Base-by-base conservation (phyloP, 257 asterid species). In the Gentiana dahurica region DNA sequence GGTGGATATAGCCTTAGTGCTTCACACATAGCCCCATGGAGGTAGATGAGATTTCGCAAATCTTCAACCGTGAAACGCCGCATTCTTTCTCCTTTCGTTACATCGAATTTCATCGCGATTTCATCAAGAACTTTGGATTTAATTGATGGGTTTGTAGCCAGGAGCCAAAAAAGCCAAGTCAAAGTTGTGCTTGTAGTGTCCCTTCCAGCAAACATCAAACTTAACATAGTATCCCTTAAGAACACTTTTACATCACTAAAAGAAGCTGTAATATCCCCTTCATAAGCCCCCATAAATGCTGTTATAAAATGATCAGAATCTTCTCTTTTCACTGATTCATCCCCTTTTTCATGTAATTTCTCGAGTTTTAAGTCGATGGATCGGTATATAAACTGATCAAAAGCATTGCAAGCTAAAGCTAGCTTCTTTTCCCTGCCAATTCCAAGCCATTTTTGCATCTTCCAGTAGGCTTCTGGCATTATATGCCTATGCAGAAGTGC, bases 1-100 rank as follows among this genome's bases (percentile, higher is more conserved):
- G 82, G 82, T 24, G 82, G 82, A 54, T 73, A 79, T 6, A 76
- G 62, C 72, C 82, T 67, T 13, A 79, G 56, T 1, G 85, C 36
- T 41, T 79, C 85, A 36, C 77, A 79, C 43, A 79, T 9, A 4
- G 78, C 80, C 13, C 59, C 79, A 54, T 79, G 86, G 35, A 80
- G 36, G 54, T 77, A 80, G 6, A 67, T 71, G 1, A 74, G 66
- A 12, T 66, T 58, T 2, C 65, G 64, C 6, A 72, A 7, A 59
- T 82, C 86, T 10, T 75, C 76, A 3, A 39, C 70, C 35, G 41
- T 36, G 34, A 80, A 79, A 3, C 79, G 33, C 69, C 75, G 62
- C 74, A 58, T 53, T 8, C 68, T 55, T 32, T 60, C 64, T 2
- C 11, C n/a, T 47, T 63, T 71, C 24, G 48, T 49, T 11, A 10